Percentiles rank a stretch among this genome's conserved stretches.
Evolutionary conservation across 495 filamentous ascomycete genomes (phyloP).

Genomic region (Acidiella bohemica): DNA sequence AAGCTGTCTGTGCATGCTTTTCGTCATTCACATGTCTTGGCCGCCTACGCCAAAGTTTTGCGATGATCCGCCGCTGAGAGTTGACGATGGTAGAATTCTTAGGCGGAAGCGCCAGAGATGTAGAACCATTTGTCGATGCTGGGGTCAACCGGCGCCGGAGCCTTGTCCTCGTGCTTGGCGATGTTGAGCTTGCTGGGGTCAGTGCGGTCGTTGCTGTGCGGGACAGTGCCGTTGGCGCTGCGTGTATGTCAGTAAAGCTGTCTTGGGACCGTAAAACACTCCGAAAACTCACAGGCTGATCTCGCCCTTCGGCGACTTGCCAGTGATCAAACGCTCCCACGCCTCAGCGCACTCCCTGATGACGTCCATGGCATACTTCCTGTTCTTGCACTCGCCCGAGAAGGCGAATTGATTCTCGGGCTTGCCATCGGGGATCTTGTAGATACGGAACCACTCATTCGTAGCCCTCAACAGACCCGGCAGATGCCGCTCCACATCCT

Average conservation of each 20-base stretch:
- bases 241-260: neutral
- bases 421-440: slow-evolving; percentile 99
- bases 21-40: too few relatives aligned
- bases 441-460: slow-evolving; percentile 99
- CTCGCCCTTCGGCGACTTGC: slow-evolving; percentile 62
- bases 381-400: slow-evolving; percentile 99
- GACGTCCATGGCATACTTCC: slow-evolving; percentile 92
- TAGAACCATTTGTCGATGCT: slow-evolving; percentile 99
- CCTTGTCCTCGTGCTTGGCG: slow-evolving; percentile 59
- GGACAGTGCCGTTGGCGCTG: slow-evolving; percentile 67
- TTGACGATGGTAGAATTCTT: too few relatives aligned
- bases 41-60: too few relatives aligned
- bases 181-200: slow-evolving; percentile 52
- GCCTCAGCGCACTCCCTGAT: slow-evolving; percentile 91
- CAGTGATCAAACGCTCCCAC: slow-evolving; percentile 89
- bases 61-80: too few relatives aligned
- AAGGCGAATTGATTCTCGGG: slow-evolving; percentile 99
- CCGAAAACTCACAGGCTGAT: slow-evolving; percentile 65
- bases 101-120: slow-evolving; percentile 93
- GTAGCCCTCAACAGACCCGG: slow-evolving; percentile 92
- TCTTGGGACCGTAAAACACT: too few relatives aligned
- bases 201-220: slow-evolving; percentile 53
- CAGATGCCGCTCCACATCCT: slow-evolving; percentile 97
- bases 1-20: slow-evolving; percentile 1
- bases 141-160: slow-evolving; percentile 79